phyloP scores from a whole-genome alignment of 2,329 filamentous ascomycete species.

The Cordyceps pruinosa region DNA sequence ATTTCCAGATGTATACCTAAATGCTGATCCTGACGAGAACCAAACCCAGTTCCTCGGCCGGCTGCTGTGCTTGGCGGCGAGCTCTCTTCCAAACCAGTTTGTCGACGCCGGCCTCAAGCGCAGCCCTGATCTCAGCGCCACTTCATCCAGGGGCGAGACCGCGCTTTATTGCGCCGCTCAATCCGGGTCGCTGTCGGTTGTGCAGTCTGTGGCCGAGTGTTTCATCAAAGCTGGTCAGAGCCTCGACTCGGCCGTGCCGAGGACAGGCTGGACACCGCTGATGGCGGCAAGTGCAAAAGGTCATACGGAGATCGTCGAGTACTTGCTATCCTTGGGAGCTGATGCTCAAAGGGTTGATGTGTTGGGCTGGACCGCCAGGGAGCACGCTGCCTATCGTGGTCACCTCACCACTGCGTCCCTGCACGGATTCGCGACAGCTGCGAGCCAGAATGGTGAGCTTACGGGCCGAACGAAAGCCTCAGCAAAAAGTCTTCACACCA shows the following conservation, averaged over 20 bases:
- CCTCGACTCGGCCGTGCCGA: slow-evolving; percentile 18
- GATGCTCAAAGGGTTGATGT: slow-evolving; percentile 9
- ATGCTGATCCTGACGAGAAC: too few relatives aligned
- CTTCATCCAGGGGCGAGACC: slow-evolving; percentile 12
- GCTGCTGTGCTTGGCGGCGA: slow-evolving; percentile 8
- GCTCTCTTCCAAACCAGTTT: neutral
- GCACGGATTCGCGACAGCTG: neutral
- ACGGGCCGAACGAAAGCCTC: neutral
- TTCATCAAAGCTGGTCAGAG: slow-evolving; percentile 7
- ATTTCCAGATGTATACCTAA: neutral
- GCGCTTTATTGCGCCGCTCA: slow-evolving; percentile 22
- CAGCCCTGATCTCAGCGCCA: neutral
- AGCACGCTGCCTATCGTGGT: slow-evolving; percentile 28
- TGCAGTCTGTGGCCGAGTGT: slow-evolving; percentile 12
- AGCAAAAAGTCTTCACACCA: neutral
- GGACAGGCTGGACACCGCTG: slow-evolving; percentile 27
- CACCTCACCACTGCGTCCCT: slow-evolving; percentile 23
- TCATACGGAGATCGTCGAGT: slow-evolving; percentile 18
- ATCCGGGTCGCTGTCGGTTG: slow-evolving; percentile 12
- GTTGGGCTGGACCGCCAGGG: slow-evolving; percentile 27
- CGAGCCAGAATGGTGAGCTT: neutral
- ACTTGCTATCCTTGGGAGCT: slow-evolving; percentile 23
- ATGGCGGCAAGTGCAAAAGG: slow-evolving; percentile 25
- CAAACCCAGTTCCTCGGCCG: neutral
- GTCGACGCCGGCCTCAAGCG: neutral